Percentiles rank a stretch among this genome's conserved stretches.
These are phyloP conservation scores for Sugiyamaella grinbergsii DNA, from an alignment of 1,139 yeast genomes.

Conservation along the genomic window DNA sequence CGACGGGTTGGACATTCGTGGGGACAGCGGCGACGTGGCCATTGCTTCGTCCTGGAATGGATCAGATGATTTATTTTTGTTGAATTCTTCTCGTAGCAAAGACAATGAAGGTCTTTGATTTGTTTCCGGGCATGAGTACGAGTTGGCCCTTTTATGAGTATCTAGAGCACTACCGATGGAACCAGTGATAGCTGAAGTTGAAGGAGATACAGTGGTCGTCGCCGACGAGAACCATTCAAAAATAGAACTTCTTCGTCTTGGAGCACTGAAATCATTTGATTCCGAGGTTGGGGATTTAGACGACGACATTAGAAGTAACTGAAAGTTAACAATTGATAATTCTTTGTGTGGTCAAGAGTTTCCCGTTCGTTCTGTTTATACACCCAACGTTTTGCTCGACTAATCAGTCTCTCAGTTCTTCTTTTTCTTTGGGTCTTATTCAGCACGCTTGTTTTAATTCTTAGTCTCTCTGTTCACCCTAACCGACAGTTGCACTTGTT, in stretches of 20 bases:
- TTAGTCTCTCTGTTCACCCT: no score
- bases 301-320: neutral
- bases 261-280: slow-evolving; percentile 4
- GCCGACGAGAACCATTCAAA: slow-evolving; percentile 21
- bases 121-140: slow-evolving; percentile 20
- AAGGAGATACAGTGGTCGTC: slow-evolving; percentile 9
- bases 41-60: slow-evolving; percentile 9
- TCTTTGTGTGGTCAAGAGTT: no score
- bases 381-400: no score
- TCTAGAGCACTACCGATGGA: slow-evolving; percentile 8
- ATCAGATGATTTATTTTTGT: slow-evolving; percentile 1
- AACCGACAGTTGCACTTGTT: no score
- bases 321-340: no score
- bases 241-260: slow-evolving; percentile 21
- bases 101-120: slow-evolving; percentile 18
- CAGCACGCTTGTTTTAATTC: no score
- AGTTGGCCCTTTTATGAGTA: slow-evolving; percentile 17
- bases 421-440: no score
- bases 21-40: slow-evolving; percentile 10
- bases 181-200: slow-evolving; percentile 10
- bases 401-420: no score
- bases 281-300: neutral
- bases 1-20: neutral
- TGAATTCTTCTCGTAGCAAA: slow-evolving; percentile 5
- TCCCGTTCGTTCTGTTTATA: no score